These are phyloP conservation scores for Trichoderma sp. DNA, from an alignment of 2,329 filamentous ascomycete species.

Conservation along the genomic window DNA sequence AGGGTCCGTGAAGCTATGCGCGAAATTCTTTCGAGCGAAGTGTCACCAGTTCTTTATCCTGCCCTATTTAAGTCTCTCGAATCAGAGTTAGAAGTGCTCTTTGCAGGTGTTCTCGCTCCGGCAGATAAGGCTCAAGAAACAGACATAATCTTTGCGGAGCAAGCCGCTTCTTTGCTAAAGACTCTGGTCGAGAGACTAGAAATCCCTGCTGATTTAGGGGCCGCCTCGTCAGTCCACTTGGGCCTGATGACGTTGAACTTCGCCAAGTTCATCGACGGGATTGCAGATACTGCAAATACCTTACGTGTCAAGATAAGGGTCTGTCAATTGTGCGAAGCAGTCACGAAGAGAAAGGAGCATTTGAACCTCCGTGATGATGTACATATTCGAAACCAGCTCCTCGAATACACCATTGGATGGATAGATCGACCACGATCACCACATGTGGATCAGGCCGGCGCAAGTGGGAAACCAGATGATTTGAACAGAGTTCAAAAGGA, in stretches of 20 bases:
- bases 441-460: conserved; percentile 40
- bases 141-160: conserved; percentile 65
- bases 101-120: conserved; percentile 53
- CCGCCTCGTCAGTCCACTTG: conserved; percentile 61
- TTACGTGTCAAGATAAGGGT: conserved; percentile 66
- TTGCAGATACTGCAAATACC: conserved; percentile 53
- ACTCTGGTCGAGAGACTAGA: conserved; percentile 63
- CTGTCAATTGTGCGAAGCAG: conserved; percentile 63
- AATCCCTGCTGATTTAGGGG: conserved; percentile 59
- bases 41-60: conserved; percentile 59
- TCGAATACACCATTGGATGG: conserved; percentile 68
- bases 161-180: conserved; percentile 61
- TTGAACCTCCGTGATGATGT: conserved; percentile 67
- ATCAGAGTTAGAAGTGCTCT: conserved; percentile 60
- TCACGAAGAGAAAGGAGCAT: conserved; percentile 65
- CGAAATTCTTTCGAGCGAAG: conserved; percentile 63
- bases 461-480: conserved; percentile 54
- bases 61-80: conserved; percentile 64
- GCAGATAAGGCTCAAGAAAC: conserved; percentile 54
- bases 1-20: conserved; percentile 64
- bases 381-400: conserved; percentile 63
- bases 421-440: conserved; percentile 60
- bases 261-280: conserved; percentile 62
- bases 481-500: conserved; percentile 58
- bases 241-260: conserved; percentile 63